Base-by-base conservation (phyloP, 2,329 filamentous ascomycete genomes). In the Talaromyces funiculosus region DNA sequence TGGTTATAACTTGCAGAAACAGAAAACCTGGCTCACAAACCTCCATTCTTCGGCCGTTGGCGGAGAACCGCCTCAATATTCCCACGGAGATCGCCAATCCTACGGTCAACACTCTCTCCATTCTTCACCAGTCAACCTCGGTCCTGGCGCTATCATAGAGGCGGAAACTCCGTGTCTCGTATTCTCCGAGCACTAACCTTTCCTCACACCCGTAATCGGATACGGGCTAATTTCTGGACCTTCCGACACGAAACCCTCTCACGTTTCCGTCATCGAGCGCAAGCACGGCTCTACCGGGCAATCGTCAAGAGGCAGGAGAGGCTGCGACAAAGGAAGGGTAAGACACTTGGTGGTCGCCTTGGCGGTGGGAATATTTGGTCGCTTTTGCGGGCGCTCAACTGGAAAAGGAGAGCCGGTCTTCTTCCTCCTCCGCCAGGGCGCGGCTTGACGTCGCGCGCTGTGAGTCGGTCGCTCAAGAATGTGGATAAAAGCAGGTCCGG, bases 191-290 rank as follows among this genome's bases (percentile, higher is more conserved):
- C 67, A 16, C 86, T 85, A 72, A 79, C 92, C 63, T 86, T 92
- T 68, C 87, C 88, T n/a, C 79, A 81, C 66, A 77, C 83, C 63
- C 84, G 84, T 71, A 81, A 84, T 64, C 84, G 81, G 66, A 86
- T 86, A 67, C 86, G 85, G 71, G 83, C 86, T 62, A 84, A 82
- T 63, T 79, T 94, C 58, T 82, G 87, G 67, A 79, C 82, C 65
- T 86, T 96, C 72, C 89, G 86, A 64, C 84, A 90, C 81, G 85
- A 92, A 67, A 90, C 84, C 4, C 75, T 96, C 24, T 90, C 90
- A 12, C 78, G 81, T 55, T 82, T 90, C 67, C 89, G 88, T 69
- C 85, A 87, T 71, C 81, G 82, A 57, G 77, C 90, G 8, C 91
- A 96, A 75, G 87, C 87, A 38, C 84, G 86, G 60, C 85, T 96